Evolutionary conservation across 164 flowering plant genomes (phyloP), one percentile per base, ranked within the genome.

Genomic region (Pachysandra terminalis): DNA sequence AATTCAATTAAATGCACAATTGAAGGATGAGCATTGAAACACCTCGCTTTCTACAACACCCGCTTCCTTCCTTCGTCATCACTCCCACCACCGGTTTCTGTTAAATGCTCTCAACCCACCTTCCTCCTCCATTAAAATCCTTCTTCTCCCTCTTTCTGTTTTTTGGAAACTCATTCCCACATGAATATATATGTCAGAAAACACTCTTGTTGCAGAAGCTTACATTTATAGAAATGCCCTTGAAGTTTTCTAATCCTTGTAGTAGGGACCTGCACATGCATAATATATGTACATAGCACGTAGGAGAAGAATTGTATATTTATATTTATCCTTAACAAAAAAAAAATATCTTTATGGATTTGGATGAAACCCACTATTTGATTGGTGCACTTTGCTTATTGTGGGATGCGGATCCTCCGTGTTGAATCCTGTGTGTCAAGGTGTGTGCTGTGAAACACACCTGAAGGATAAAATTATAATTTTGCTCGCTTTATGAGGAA

Each of bases 1-100:
- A 80, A 82, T 78, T 72, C 77, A 68, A 66, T 74, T 78, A 71
- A 80, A 77, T 78, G 80, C 80, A 53, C 78, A 78, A 80, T 78
- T 82, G 64, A 82, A 74, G 74, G 73, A 64, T 73, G 77, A 74
- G 61, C 61, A 69, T 68, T 74, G 64, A 68, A 28, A 32, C 41
- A 24, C 66, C 70, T 74, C 59, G 56, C 70, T 65, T 65, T 61
- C 73, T 28, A 27, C 58, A 48, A 56, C 25, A 45, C 57, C 37
- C n/a, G n/a, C n/a, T n/a, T n/a, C n/a, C n/a, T n/a, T n/a, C 45
- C 52, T 66, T 67, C 72, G 37, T 60, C 66, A n/a, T 71, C 72
- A 52, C 40, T 77, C 70, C 70, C 70, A 28, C 68, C 68, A 73
- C 74, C 70, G 65, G 74, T 68, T 70, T 61, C 59, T 22, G 70